Evolutionary conservation across 352 stramenopile species (phyloP), one percentile per base, ranked within the genome.

Genomic region (Pythium monospermum): DNA sequence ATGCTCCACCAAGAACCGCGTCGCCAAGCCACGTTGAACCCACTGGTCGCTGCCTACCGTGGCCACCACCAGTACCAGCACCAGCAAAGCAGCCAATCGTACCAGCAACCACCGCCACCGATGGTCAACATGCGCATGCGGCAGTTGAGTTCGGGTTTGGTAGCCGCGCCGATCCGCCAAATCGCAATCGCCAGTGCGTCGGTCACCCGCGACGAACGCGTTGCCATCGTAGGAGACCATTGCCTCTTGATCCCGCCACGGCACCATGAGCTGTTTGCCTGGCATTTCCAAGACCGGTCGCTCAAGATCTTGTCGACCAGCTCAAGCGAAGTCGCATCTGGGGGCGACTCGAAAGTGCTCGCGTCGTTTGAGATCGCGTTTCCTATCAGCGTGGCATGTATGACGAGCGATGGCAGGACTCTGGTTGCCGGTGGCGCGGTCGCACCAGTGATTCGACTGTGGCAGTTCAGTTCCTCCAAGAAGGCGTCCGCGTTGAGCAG

Each of bases 191-290:
- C 61, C 16, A 78, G 52, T 16, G 71, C 70, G 2, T 69, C 66
- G 7, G 69, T 86, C 33, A 71, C 62, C 6, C 57, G 73, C 28
- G 78, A 86, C 26, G 76, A 84, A 49, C 63, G 63, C 15, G 54
- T 75, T 3, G 70, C 76, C 13, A 32, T 53, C 37, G 61, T 81
- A 7, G 60, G 76, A 3, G 55, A 69, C 3, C 66, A 76, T 5
- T 84, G 73, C 32, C 38, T 88, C 7, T 55, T 88, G 37, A 80
- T 90, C 19, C 79, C 79, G 6, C 74, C 79, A 3, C 63, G 66
- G 1, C 69, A 87, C 48, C 68, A 68, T 39, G 77, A 90, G 54
- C 88, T 85, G 38, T 53, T 88, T 7, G 72, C 79, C 2, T 90
- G 79, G 79, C 73, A 73, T 0, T 88, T 85, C 51, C 71, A 82